phyloP scores from a whole-genome alignment of 2,329 filamentous ascomycete species.

The Cercospora sp. region DNA sequence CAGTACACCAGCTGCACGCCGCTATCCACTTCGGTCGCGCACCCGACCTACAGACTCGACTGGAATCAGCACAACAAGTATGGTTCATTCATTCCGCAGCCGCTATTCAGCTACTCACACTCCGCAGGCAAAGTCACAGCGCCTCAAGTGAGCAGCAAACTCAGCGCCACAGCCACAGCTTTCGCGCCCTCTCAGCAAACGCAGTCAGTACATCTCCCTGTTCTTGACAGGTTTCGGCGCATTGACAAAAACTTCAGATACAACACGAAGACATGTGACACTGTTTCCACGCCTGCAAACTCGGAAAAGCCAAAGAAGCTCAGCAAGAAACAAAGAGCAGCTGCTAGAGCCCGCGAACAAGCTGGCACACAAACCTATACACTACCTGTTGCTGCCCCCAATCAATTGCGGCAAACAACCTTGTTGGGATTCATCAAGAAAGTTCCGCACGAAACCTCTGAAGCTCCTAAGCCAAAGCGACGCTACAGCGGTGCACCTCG shows the following conservation, averaged over 20 bases:
- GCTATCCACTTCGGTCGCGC: slow-evolving; percentile 5
- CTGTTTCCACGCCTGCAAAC: neutral
- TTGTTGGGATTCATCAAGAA: neutral
- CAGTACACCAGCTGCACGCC: neutral
- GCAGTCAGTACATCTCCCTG: neutral
- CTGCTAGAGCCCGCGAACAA: neutral
- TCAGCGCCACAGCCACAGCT: neutral
- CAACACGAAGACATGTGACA: neutral
- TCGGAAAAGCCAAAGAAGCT: slow-evolving; percentile 1
- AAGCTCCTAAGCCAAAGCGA: neutral
- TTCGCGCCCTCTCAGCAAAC: neutral
- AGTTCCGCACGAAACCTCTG: neutral
- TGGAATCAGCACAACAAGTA: neutral
- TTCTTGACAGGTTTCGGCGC: slow-evolving; percentile 1
- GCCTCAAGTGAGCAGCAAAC: neutral
- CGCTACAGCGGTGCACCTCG: slow-evolving; percentile 2
- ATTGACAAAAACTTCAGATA: slow-evolving; percentile 8
- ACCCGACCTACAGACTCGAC: neutral
- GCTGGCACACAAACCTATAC: neutral
- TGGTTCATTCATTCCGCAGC: neutral
- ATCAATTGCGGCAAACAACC: neutral
- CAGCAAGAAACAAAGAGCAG: slow-evolving; percentile 4
- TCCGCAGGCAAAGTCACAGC: neutral
- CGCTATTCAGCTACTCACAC: slow-evolving; percentile 5
- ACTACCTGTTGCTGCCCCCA: neutral